These are phyloP conservation scores for Kalanchoe fedtschenkoi DNA, from an alignment of 164 flowering plant genomes.

Conservation along the genomic window DNA sequence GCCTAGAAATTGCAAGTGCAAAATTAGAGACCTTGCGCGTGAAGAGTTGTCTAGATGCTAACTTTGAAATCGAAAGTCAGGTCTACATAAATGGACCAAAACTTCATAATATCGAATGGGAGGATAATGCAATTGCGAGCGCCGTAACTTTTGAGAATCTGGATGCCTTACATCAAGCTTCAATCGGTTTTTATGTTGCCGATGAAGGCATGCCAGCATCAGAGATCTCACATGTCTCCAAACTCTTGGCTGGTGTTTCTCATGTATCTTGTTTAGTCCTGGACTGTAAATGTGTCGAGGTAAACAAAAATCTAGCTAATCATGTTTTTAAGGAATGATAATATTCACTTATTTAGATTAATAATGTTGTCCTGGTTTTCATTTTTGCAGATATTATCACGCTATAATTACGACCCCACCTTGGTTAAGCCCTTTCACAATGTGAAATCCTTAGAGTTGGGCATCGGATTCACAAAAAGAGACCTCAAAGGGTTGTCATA, in stretches of 20 bases:
- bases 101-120: constrained; percentile 26
- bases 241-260: constrained; percentile 28
- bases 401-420: constrained; percentile 7
- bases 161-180: constrained; percentile 22
- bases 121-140: constrained; percentile 22
- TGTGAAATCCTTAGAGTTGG: constrained; percentile 27
- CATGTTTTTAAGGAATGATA: not conserved
- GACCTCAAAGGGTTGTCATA: constrained; percentile 26
- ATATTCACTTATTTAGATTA: not conserved
- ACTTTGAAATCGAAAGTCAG: constrained; percentile 14
- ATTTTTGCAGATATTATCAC: constrained; percentile 30
- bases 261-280: constrained; percentile 20
- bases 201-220: constrained; percentile 11
- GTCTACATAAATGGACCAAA: constrained; percentile 29
- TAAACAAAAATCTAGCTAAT: constrained; percentile 2
- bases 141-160: constrained; percentile 16
- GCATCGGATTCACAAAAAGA: constrained; percentile 21
- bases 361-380: not conserved
- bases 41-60: constrained; percentile 21
- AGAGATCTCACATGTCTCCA: constrained; percentile 19
- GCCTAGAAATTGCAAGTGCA: constrained; percentile 21
- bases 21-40: constrained; percentile 30
- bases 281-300: constrained; percentile 33
- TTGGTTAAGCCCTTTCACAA: constrained; percentile 18
- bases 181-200: constrained; percentile 19